Base-by-base conservation (phyloP, 495 filamentous ascomycete genomes). In the Umbilicaria muhlenbergii region DNA sequence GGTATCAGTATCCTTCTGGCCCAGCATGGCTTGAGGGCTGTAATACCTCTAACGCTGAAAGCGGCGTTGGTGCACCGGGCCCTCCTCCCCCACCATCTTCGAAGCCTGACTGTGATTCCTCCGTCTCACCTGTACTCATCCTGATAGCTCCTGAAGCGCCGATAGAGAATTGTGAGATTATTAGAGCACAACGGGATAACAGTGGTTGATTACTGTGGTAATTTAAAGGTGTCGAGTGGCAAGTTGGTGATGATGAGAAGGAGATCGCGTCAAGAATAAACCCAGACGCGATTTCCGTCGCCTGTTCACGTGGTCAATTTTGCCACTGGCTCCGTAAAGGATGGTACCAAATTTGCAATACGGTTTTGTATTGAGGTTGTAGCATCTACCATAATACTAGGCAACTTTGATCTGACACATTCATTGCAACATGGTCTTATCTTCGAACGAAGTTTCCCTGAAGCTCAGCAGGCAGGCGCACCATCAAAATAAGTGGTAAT, bases 41-140 rank as follows among this genome's bases (percentile, higher is more conserved):
- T 17, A 17, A 14, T 68, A 94, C 88, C 72, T 96, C 91, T n/a
- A 98, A 67, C 14, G 80, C 78, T 36, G 67, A 62, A 31, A 98
- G 73, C n/a, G 91, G 91, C 38, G 86, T 96, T 11, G 91, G 91
- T 15, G 92, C 91, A 51, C 91, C 91, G 47, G 92, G 91, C 21
- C 85, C 87, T 35, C 79, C 78, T 43, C 73, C 63, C 17, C 67
- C 66, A 51, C 63, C 71, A 49, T 84, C 81, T 39, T 81, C 80
- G 43, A 64, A 63, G 36, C 61, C 65, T 4, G 63, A 64, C 41
- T 79, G 72, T 21, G 63, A 66, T 50, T 80, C 75, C 24, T 69
- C 60, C n/a, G 64, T 70, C 52, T 71, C 73, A 46, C 74, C 76
- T 17, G 65, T 58, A 37, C 69, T 71, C 75, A 82, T 81, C 15